A percentile compares a stretch with the other conserved stretches of the same genome.
Evolutionary conservation across 169 alveolate species (phyloP).

Genomic region (Hammondia hammondi): DNA sequence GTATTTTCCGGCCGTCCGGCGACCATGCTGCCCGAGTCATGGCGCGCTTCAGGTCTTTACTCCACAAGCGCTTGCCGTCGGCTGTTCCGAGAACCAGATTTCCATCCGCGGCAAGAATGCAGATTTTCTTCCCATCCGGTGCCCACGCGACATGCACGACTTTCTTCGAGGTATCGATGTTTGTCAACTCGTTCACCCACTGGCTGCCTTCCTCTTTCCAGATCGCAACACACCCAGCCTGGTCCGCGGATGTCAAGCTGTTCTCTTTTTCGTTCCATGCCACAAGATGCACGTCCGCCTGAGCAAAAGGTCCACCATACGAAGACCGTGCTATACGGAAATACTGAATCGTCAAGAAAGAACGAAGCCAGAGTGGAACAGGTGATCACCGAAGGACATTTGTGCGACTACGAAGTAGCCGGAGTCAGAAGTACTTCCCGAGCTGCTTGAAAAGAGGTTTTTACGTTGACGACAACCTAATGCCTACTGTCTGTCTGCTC

Average conservation of each 20-base stretch:
- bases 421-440: no score
- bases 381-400: no score
- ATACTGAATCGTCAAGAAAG: no score
- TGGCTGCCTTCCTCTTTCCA: constrained; percentile 22
- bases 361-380: no score
- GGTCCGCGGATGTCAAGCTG: not conserved
- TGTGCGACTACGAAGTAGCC: no score
- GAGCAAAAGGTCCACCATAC: no score
- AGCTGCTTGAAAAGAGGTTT: no score
- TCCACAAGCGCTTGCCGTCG: constrained; percentile 92
- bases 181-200: constrained; percentile 91
- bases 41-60: constrained; percentile 83
- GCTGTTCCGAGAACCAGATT: constrained; percentile 92
- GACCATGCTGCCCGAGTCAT: constrained; percentile 90
- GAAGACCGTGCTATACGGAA: not conserved
- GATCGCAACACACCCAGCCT: not conserved
- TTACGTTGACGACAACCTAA: no score
- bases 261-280: not conserved
- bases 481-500: no score
- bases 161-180: constrained; percentile 86
- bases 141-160: constrained; percentile 92
- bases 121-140: constrained; percentile 86
- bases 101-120: constrained; percentile 92
- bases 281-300: constrained; percentile 10
- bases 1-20: constrained; percentile 89